These are phyloP conservation scores for Coemansia sp. DNA, from an alignment of 192 early-diverging fungal species.

Conservation along the genomic window DNA sequence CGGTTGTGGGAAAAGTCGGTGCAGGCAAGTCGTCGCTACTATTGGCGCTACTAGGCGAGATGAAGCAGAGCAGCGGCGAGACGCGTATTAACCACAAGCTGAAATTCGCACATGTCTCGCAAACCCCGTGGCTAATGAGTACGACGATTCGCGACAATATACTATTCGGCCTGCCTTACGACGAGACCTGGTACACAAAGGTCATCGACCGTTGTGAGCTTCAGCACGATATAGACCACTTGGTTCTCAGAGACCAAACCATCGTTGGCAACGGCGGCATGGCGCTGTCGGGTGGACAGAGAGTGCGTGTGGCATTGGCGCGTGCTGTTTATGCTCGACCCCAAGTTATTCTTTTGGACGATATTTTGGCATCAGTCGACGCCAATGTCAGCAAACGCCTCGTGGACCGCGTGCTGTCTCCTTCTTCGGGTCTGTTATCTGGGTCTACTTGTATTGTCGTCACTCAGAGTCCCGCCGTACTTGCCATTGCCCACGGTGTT, in stretches of 20 bases:
- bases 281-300: constrained; percentile 65
- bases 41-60: constrained; percentile 79
- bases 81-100: neutral
- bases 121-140: constrained; percentile 53
- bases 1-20: constrained; percentile 84
- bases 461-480: constrained; percentile 54
- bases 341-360: constrained; percentile 75
- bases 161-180: constrained; percentile 30
- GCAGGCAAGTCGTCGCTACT: constrained; percentile 85
- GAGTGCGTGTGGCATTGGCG: constrained; percentile 66
- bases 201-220: constrained; percentile 38
- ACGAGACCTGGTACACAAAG: constrained; percentile 24
- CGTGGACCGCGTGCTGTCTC: constrained; percentile 65
- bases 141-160: constrained; percentile 54
- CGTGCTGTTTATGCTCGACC: constrained; percentile 72
- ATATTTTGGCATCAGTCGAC: constrained; percentile 68
- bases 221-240: constrained; percentile 21
- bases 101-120: constrained; percentile 27
- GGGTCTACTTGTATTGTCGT: constrained; percentile 57
- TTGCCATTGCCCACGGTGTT: constrained; percentile 54
- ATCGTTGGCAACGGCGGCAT: constrained; percentile 63
- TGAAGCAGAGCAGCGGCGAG: constrained; percentile 14
- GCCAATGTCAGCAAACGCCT: constrained; percentile 59
- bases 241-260: constrained; percentile 49
- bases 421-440: constrained; percentile 41